Conservation (phyloP, 768 basidiomycete genomes). For the Naganishia onofrii region DNA sequence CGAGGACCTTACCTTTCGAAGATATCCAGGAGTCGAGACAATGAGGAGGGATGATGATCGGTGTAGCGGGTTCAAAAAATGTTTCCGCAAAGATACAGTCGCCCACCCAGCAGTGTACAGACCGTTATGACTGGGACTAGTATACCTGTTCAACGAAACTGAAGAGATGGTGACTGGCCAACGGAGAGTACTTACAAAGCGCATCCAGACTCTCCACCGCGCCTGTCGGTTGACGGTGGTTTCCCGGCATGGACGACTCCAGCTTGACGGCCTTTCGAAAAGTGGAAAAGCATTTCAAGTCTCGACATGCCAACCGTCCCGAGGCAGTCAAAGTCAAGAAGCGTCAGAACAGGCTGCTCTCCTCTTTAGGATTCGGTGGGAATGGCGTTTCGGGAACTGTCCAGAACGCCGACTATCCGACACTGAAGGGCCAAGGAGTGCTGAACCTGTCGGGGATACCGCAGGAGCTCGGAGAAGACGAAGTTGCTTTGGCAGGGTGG, state of each 20-base stretch:
- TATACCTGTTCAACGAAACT: too few species aligned
- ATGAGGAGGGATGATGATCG: too few species aligned
- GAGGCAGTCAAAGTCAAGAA: conserved; percentile 20
- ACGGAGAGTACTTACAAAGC: too few species aligned
- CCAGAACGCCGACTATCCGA: conserved; percentile 19
- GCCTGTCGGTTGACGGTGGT: neutral
- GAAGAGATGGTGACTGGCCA: too few species aligned
- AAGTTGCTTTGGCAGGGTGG: conserved; percentile 45
- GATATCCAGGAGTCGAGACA: too few species aligned
- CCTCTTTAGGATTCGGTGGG: neutral
- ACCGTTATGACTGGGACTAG: too few species aligned
- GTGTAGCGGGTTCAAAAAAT: neutral
- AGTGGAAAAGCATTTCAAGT: conserved; percentile 32
- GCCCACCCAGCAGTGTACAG: neutral
- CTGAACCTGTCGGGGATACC: conserved; percentile 42
- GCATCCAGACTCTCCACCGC: neutral
- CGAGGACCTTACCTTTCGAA: too few species aligned
- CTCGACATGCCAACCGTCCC: conserved; percentile 2
- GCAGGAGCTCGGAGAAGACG: conserved; percentile 37
- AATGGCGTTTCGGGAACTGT: neutral
- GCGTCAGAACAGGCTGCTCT: neutral
- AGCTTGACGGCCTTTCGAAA: conserved; percentile 23
- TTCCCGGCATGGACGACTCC: conserved; percentile 9
- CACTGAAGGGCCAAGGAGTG: conserved; percentile 32
- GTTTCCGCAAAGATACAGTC: neutral